Percentiles rank a stretch among this genome's conserved stretches.
These are phyloP conservation scores for Apiospora arundinis DNA, from an alignment of 2,329 filamentous ascomycete species.

Conservation along the genomic window DNA sequence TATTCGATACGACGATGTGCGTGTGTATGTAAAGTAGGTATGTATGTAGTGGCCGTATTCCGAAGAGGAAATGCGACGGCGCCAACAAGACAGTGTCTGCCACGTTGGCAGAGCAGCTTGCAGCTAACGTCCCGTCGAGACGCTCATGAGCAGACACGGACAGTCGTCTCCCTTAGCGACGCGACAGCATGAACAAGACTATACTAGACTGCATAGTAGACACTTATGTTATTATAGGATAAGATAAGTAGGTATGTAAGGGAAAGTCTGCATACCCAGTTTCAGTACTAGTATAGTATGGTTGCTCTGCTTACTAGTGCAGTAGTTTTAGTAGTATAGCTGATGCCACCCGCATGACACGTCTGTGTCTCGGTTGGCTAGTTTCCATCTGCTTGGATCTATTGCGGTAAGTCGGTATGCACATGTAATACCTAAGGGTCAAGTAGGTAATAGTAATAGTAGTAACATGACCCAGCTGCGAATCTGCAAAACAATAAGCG, in stretches of 20 bases:
- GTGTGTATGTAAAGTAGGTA: not conserved
- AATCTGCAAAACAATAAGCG: not conserved
- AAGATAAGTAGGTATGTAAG: too few species aligned
- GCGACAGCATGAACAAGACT: not conserved
- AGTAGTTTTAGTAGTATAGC: not conserved
- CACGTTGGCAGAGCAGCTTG: constrained; percentile 17
- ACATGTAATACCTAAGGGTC: too few species aligned
- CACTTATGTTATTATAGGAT: not conserved
- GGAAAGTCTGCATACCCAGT: not conserved
- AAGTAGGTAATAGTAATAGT: too few species aligned
- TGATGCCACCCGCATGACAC: not conserved
- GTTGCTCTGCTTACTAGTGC: constrained; percentile 11
- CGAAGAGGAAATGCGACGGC: not conserved
- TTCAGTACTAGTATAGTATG: constrained; percentile 2
- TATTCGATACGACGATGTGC: not conserved
- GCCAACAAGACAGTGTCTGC: not conserved
- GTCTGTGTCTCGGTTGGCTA: not conserved
- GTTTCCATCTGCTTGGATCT: not conserved
- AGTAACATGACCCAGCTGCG: not conserved
- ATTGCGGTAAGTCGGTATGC: too few species aligned
- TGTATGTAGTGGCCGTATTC: not conserved
- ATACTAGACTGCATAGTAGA: constrained; percentile 7
- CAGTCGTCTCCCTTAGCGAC: not conserved
- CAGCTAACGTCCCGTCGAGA: not conserved
- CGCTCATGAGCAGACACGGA: not conserved